A percentile compares a stretch with the other conserved stretches of the same genome.
phyloP scores from a whole-genome alignment of 495 filamentous ascomycete species.

The Lichina pygmaea region DNA sequence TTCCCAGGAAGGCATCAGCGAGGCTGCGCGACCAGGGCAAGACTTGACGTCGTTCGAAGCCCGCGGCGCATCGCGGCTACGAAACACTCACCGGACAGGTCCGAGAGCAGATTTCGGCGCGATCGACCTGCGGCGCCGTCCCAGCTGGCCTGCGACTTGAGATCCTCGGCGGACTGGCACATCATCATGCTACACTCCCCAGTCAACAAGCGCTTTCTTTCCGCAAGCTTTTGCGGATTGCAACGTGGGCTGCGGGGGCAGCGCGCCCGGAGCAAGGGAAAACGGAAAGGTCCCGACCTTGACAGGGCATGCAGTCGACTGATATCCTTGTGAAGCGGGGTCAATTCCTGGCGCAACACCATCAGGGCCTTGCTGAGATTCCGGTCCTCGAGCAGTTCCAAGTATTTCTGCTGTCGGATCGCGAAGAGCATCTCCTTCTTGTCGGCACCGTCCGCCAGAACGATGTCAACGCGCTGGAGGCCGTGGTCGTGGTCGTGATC shows the following conservation, averaged over 20 bases:
- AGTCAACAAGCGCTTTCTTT: too few relatives aligned
- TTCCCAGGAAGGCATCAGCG: background rate
- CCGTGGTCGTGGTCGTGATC: background rate
- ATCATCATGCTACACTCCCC: slow-evolving; percentile 40
- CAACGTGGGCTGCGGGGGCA: background rate
- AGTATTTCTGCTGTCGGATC: slow-evolving; percentile 78
- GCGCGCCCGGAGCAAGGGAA: background rate
- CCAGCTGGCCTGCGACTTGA: slow-evolving; percentile 65
- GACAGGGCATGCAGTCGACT: slow-evolving; percentile 57
- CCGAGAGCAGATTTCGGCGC: slow-evolving; percentile 45
- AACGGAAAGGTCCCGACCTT: slow-evolving; percentile 19
- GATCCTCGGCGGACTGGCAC: slow-evolving; percentile 52
- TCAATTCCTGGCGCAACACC: slow-evolving; percentile 68
- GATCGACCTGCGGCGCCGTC: slow-evolving; percentile 61
- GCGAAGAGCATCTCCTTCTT: slow-evolving; percentile 43
- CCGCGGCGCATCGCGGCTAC: too few relatives aligned
- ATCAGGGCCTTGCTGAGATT: slow-evolving; percentile 47
- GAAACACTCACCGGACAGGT: slow-evolving; percentile 40
- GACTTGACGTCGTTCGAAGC: background rate
- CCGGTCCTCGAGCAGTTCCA: slow-evolving; percentile 61
- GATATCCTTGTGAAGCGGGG: slow-evolving; percentile 59
- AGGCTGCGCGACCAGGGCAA: background rate
- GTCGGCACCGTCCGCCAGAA: slow-evolving; percentile 28
- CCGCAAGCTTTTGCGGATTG: background rate
- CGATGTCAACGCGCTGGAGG: slow-evolving; percentile 11